Percentiles rank a stretch among this genome's conserved stretches.
phyloP scores from a whole-genome alignment of 2,329 filamentous ascomycete genomes.

The Aspergillus tanneri region DNA sequence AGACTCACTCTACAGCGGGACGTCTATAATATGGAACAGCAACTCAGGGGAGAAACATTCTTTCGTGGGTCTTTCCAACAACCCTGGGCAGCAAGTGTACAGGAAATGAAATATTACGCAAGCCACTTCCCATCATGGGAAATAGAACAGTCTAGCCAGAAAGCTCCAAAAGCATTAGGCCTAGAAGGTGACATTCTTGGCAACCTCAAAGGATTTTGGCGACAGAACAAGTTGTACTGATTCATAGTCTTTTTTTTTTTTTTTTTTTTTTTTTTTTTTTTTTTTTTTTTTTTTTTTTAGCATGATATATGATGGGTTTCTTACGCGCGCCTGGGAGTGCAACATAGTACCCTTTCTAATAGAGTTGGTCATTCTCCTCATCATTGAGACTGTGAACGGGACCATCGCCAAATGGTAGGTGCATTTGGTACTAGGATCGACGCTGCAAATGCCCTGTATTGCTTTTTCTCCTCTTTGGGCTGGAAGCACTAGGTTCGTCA shows the following conservation, averaged over 20 bases:
- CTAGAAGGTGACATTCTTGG: background rate
- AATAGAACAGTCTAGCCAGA: background rate
- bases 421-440: too few relatives aligned
- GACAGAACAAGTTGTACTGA: conserved; percentile 28
- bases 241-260: background rate
- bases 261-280: background rate
- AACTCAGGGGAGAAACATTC: background rate
- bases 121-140: background rate
- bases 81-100: background rate
- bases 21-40: background rate
- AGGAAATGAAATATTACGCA: background rate
- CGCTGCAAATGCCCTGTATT: too few relatives aligned
- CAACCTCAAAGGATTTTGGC: conserved; percentile 21
- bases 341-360: too few relatives aligned
- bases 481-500: too few relatives aligned
- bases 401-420: too few relatives aligned
- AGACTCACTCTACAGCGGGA: background rate
- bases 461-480: too few relatives aligned
- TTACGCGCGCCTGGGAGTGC: too few relatives aligned
- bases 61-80: background rate
- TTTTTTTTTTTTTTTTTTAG: too few relatives aligned
- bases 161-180: background rate
- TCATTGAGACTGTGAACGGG: too few relatives aligned
- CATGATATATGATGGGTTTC: too few relatives aligned
- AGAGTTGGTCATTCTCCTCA: too few relatives aligned